Conservation (phyloP, 768 basidiomycete genomes). For the Phlebiopsis flavidoalba region DNA sequence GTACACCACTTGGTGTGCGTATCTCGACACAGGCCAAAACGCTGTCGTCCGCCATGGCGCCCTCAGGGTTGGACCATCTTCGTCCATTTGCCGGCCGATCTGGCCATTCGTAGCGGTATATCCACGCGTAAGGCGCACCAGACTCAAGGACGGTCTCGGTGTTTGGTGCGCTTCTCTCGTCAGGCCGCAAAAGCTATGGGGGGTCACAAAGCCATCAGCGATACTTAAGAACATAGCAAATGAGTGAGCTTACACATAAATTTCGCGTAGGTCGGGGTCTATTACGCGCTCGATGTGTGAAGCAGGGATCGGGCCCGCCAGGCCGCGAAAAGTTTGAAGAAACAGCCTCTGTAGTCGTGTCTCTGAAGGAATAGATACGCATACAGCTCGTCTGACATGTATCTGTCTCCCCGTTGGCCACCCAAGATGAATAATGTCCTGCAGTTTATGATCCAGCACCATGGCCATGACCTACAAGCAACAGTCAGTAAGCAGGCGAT, state of each 20-base stretch:
- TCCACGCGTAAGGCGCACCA: conserved; percentile 58
- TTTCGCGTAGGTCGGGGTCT: conserved; percentile 55
- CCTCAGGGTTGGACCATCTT: conserved; percentile 41
- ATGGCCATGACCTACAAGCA: conserved; percentile 66
- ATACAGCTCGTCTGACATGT: conserved; percentile 73
- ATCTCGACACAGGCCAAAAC: conserved; percentile 50
- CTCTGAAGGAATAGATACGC: conserved; percentile 54
- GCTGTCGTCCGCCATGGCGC: neutral
- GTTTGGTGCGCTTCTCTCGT: conserved; percentile 37
- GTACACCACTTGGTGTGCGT: conserved; percentile 78
- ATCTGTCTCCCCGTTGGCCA: conserved; percentile 63
- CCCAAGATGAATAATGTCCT: conserved; percentile 68
- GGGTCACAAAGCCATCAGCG: neutral
- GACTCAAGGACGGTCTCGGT: conserved; percentile 38
- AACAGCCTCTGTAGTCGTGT: conserved; percentile 58
- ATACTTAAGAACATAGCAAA: neutral
- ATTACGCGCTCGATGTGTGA: conserved; percentile 72
- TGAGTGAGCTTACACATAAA: conserved; percentile 57
- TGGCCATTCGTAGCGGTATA: conserved; percentile 52
- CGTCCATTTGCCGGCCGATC: conserved; percentile 62
- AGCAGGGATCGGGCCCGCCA: conserved; percentile 68
- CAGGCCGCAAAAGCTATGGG: conserved; percentile 62
- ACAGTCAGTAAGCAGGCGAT: neutral
- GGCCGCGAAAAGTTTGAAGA: conserved; percentile 52
- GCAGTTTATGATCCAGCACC: conserved; percentile 60